Conservation (phyloP, 371 early-diverging fungal species). For the Saksenaea vasiformis region DNA sequence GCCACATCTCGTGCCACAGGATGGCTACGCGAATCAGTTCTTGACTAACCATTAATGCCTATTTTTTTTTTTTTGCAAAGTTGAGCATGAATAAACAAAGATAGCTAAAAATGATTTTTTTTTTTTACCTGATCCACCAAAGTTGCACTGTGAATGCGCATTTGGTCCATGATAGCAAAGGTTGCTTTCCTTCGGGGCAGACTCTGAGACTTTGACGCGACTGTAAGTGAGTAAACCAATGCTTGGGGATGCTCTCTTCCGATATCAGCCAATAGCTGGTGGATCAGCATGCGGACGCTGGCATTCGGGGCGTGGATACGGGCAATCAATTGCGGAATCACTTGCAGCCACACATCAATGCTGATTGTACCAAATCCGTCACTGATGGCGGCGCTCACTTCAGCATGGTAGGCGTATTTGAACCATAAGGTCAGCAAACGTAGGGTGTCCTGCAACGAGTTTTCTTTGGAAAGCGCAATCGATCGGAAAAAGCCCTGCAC, state of each 20-base stretch:
- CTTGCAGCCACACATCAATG: slow-evolving; percentile 97
- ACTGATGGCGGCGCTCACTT: slow-evolving; percentile 85
- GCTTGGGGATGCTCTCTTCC: slow-evolving; percentile 98
- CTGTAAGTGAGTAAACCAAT: slow-evolving; percentile 93
- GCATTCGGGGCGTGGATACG: slow-evolving; percentile 88
- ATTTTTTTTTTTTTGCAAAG: background rate
- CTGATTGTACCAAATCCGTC: slow-evolving; percentile 91
- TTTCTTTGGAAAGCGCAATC: slow-evolving; percentile 88
- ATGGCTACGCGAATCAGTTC: slow-evolving; percentile 97
- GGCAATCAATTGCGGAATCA: slow-evolving; percentile 98
- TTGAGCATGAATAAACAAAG: slow-evolving; percentile 5
- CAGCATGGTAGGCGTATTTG: slow-evolving; percentile 88
- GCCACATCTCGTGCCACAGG: slow-evolving; percentile 98
- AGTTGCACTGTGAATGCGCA: slow-evolving; percentile 79
- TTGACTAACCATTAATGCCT: slow-evolving; percentile 92
- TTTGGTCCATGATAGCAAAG: slow-evolving; percentile 89
- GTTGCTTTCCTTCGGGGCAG: slow-evolving; percentile 82
- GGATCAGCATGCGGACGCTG: slow-evolving; percentile 85
- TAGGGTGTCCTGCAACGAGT: slow-evolving; percentile 95
- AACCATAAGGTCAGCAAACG: slow-evolving; percentile 96
- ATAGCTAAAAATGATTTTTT: background rate
- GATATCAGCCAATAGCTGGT: slow-evolving; percentile 89
- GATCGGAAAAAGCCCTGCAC: slow-evolving; percentile 90
- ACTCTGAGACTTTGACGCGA: slow-evolving; percentile 93
- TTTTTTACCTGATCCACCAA: slow-evolving; percentile 83